These are phyloP conservation scores for Exserohilum turcica DNA, from an alignment of 2,329 filamentous ascomycete genomes.

Conservation along the genomic window DNA sequence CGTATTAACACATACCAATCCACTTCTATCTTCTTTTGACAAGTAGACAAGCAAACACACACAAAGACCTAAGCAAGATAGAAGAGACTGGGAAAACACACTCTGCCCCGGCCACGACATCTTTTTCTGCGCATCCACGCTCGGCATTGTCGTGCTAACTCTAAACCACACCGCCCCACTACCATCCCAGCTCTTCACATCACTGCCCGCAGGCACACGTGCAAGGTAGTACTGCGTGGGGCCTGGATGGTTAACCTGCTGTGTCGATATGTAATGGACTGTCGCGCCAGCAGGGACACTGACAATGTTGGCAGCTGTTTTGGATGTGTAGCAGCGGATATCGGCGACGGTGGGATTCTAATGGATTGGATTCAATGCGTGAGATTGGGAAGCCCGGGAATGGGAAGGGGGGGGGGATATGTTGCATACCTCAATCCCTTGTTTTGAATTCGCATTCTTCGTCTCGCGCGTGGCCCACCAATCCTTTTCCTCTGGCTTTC, in stretches of 20 bases:
- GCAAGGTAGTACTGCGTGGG: conserved; percentile 62
- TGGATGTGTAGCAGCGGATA: conserved; percentile 35
- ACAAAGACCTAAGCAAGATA: too few species aligned
- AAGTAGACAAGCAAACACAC: too few species aligned
- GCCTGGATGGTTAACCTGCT: conserved; percentile 52
- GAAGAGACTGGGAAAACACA: conserved; percentile 10
- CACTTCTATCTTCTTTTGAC: too few species aligned
- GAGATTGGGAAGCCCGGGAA: too few species aligned
- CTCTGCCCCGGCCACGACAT: conserved; percentile 39
- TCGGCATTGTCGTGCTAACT: conserved; percentile 9
- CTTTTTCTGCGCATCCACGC: conserved; percentile 22
- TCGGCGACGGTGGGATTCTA: conserved; percentile 34
- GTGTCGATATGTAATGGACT: too few species aligned
- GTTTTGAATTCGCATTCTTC: too few species aligned
- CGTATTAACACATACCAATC: too few species aligned
- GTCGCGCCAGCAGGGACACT: conserved; percentile 32
- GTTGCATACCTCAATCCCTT: too few species aligned
- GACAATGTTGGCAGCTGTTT: conserved; percentile 27
- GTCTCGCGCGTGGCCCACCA: too few species aligned
- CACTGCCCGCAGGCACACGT: conserved; percentile 48
- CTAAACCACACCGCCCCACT: conserved; percentile 44
- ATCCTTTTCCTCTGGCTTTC: too few species aligned
- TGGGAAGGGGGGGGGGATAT: too few species aligned
- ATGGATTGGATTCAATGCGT: neutral
- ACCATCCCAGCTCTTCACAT: conserved; percentile 37